Evolutionary conservation across 345 rosid genomes (phyloP).

Genomic region (Melaleuca alternifolia): DNA sequence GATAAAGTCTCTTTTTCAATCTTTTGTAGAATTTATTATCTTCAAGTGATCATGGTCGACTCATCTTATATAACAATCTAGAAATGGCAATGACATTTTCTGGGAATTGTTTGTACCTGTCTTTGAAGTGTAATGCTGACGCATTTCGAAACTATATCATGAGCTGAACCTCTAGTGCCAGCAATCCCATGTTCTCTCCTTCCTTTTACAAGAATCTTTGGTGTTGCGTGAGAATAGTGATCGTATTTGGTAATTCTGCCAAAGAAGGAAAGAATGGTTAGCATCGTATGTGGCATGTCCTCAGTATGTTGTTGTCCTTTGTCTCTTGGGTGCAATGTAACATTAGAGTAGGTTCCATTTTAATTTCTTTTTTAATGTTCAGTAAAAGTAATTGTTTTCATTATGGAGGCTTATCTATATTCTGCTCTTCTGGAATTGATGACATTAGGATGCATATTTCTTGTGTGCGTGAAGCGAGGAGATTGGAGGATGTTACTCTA

Average conservation of each 20-base stretch:
- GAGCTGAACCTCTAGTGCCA: not conserved
- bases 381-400: not conserved
- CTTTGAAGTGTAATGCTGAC: not conserved
- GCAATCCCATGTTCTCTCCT: not conserved
- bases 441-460: slow-evolving; percentile 53
- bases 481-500: slow-evolving; percentile 32
- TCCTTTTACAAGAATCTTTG: not conserved
- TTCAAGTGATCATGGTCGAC: not conserved
- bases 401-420: not conserved
- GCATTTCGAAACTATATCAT: not conserved
- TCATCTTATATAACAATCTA: not conserved
- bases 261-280: not conserved
- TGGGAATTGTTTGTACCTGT: not conserved
- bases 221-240: not conserved
- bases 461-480: slow-evolving; percentile 49
- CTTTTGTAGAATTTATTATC: not conserved
- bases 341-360: not conserved
- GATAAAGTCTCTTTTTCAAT: not conserved
- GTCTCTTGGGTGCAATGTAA: not conserved
- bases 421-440: not conserved
- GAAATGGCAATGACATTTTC: not conserved
- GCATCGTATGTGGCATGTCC: not conserved
- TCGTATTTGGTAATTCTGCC: not conserved
- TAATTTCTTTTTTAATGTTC: not conserved
- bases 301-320: not conserved